A percentile compares a stretch with the other conserved stretches of the same genome.
phyloP scores from a whole-genome alignment of 805 yeast species.

The Candida yuanshanica region DNA sequence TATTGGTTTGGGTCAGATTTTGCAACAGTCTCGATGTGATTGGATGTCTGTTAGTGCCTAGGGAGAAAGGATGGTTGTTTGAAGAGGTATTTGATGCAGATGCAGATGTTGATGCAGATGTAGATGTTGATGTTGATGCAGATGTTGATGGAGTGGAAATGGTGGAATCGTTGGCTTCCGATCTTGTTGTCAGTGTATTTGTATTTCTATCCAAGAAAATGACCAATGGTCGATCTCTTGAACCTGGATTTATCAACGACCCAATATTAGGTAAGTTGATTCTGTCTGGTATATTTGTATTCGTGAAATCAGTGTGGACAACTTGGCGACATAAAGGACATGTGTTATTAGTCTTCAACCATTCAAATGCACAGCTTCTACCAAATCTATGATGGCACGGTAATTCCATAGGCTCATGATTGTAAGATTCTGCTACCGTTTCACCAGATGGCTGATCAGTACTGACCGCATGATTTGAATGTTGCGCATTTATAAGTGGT shows the following conservation, averaged over 20 bases:
- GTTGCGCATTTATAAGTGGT: slow-evolving; percentile 8
- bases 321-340: slow-evolving; percentile 83
- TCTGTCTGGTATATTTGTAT: slow-evolving; percentile 11
- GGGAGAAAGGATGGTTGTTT: too few relatives aligned
- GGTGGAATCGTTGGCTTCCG: slow-evolving; percentile 4
- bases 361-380: slow-evolving; percentile 70
- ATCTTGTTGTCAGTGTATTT: slow-evolving; percentile 14
- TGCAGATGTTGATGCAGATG: background rate
- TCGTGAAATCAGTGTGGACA: slow-evolving; percentile 13
- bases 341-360: slow-evolving; percentile 69
- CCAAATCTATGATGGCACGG: slow-evolving; percentile 92
- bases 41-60: slow-evolving; percentile 7
- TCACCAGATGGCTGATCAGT: too few relatives aligned
- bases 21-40: slow-evolving; percentile 8
- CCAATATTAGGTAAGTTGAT: slow-evolving; percentile 20
- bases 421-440: slow-evolving; percentile 23
- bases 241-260: slow-evolving; percentile 7
- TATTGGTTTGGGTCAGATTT: slow-evolving; percentile 3
- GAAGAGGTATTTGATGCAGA: too few relatives aligned
- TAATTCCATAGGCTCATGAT: slow-evolving; percentile 64
- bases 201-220: slow-evolving; percentile 14
- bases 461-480: too few relatives aligned
- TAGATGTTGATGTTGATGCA: background rate
- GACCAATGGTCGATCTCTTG: slow-evolving; percentile 15
- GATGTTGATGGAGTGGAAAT: slow-evolving; percentile 3